These are phyloP conservation scores for Vigna trinervia DNA, from an alignment of 306 rosid genomes.

Conservation along the genomic window DNA sequence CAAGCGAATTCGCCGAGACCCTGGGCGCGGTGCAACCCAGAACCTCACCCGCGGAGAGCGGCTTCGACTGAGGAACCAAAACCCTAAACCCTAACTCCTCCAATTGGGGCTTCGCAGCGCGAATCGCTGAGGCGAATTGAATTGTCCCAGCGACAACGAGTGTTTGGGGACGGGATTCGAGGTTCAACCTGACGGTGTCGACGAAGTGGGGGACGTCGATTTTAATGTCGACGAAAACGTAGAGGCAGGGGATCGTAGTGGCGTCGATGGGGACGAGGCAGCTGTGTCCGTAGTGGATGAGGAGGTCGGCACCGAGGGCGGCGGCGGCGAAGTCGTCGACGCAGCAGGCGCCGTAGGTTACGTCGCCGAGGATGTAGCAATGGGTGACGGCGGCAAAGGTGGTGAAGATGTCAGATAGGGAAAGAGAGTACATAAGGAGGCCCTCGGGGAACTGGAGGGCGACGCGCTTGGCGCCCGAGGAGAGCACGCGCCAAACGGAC, in stretches of 20 bases:
- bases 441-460: constrained; percentile 93
- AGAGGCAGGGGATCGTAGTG: constrained; percentile 84
- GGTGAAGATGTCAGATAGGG: constrained; percentile 83
- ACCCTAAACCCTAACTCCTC: constrained; percentile 76
- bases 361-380: constrained; percentile 80
- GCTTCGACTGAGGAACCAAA: constrained; percentile 84
- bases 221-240: constrained; percentile 86
- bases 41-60: constrained; percentile 88
- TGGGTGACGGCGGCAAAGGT: constrained; percentile 65
- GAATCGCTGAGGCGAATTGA: constrained; percentile 82
- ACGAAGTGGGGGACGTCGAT: constrained; percentile 66
- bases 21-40: constrained; percentile 94
- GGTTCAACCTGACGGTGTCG: constrained; percentile 62
- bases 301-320: constrained; percentile 73
- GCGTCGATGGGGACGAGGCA: constrained; percentile 89
- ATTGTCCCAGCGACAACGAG: constrained; percentile 84
- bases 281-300: constrained; percentile 89
- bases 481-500: constrained; percentile 79
- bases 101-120: constrained; percentile 72
- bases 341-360: constrained; percentile 89
- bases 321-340: constrained; percentile 79
- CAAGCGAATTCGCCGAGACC: constrained; percentile 45
- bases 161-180: constrained; percentile 43
- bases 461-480: constrained; percentile 66
- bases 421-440: constrained; percentile 89